Conservation (phyloP, 768 basidiomycete species). For the Kwoniella europaea region DNA sequence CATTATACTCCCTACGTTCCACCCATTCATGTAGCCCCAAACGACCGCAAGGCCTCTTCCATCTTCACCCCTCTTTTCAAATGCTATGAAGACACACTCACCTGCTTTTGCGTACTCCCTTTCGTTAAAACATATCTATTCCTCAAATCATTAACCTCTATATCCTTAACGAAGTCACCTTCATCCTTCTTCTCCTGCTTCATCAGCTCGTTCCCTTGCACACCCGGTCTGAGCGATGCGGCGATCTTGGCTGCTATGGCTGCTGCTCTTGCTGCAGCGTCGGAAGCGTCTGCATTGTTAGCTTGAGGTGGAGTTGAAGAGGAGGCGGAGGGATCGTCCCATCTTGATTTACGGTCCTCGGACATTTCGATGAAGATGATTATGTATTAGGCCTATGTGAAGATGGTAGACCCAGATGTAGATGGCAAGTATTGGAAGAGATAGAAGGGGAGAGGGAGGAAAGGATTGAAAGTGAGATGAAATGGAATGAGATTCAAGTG, state of each 20-base stretch:
- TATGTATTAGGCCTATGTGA: neutral
- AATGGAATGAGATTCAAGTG: too few species aligned
- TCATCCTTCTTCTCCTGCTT: constrained; percentile 68
- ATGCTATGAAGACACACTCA: constrained; percentile 58
- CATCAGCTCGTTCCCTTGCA: constrained; percentile 59
- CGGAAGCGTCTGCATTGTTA: constrained; percentile 35
- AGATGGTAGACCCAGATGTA: neutral
- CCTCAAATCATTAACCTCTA: constrained; percentile 94
- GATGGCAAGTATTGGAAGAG: neutral
- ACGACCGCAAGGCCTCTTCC: too few species aligned
- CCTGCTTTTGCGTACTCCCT: constrained; percentile 88
- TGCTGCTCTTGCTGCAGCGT: constrained; percentile 68
- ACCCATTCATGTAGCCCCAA: too few species aligned
- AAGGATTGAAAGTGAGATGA: neutral
- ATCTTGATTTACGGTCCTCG: constrained; percentile 68
- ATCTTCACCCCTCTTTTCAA: neutral
- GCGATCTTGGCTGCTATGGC: constrained; percentile 96
- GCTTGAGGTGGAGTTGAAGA: constrained; percentile 61
- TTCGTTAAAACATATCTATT: constrained; percentile 95
- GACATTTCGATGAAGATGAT: neutral
- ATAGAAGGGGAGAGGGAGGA: neutral
- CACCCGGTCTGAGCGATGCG: constrained; percentile 58
- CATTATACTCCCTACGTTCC: too few species aligned
- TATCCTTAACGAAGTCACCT: constrained; percentile 82
- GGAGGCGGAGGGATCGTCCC: constrained; percentile 67